Base-by-base conservation (phyloP, 2,329 filamentous ascomycete species). In the Monosporascus sp. region DNA sequence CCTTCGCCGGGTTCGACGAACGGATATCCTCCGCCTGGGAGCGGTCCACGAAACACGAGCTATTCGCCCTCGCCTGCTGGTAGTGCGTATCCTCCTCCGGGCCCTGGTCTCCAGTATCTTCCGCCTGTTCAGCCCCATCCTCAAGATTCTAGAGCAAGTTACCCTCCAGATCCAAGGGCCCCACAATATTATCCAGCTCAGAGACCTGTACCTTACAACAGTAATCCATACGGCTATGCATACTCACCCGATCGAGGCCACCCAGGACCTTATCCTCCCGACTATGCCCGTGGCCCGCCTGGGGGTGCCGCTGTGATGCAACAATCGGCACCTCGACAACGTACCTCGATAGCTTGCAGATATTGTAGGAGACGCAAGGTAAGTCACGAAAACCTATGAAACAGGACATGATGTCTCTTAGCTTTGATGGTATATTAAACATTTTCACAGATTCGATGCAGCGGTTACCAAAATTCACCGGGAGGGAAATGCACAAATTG, bases 331-430 rank as follows among this genome's bases (percentile, higher is more conserved):
- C 81, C 81, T 1, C 71, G 80, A 22, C 80, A 84, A 64, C 72
- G 81, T 31, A 84, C 80, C 2, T 82, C 80, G 0, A 84, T 84
- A 58, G 80, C 80, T 4, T 84, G 81, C 63, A 74, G 78, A 51
- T 84, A 84, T 57, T 84, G 81, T 63, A 70, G 80, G n/a, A 81
- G 82, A 65, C 72, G 81, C 64, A 84, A 84, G 77, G 81, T 84
- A 61, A 62, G 64, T 41, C 40, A 19, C 35, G 58, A 40, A 27
- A 44, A 2, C 20, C 11, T 52, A 20, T 37, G 38, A 49, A 41
- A 11, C 16, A n/a, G 1, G 3, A 20, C 35, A 24, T 35, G 49
- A 55, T 63, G 14, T 7, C 9, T 46, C 26, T 46, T 8, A 26
- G 8, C 2, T 8, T 7, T 44, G 26, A 27, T 46, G 24, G 31